These are phyloP conservation scores for Oryza rufipogon DNA, from an alignment of 176 grass and related monocot genomes.

Conservation along the genomic window DNA sequence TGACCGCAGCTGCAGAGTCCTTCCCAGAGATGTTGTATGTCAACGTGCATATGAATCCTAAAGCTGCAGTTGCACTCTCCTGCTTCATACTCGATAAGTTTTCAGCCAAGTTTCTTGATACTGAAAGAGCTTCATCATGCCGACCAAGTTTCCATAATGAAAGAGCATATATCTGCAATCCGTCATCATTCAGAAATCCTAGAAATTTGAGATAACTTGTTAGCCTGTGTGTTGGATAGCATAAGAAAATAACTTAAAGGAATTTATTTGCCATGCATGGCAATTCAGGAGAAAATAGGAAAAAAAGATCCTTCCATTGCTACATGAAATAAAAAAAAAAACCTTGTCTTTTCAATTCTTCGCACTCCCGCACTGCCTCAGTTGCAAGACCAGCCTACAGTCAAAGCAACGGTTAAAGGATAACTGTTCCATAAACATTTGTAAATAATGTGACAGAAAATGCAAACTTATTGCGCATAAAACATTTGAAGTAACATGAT, in stretches of 20 bases:
- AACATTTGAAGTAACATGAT: slow-evolving; percentile 1
- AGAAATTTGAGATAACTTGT: slow-evolving; percentile 44
- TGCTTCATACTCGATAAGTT: slow-evolving; percentile 67
- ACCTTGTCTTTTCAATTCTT: slow-evolving; percentile 84
- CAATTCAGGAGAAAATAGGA: slow-evolving; percentile 27
- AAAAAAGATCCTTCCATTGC: slow-evolving; percentile 15
- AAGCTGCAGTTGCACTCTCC: slow-evolving; percentile 54
- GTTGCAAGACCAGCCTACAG: slow-evolving; percentile 75
- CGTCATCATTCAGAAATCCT: slow-evolving; percentile 71
- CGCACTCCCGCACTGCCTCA: slow-evolving; percentile 68
- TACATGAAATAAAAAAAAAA: slow-evolving; percentile 37
- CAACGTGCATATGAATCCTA: slow-evolving; percentile 85
- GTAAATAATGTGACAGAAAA: slow-evolving; percentile 25
- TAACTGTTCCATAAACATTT: slow-evolving; percentile 21
- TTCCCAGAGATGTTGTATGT: slow-evolving; percentile 76
- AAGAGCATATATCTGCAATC: slow-evolving; percentile 91
- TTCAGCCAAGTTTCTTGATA: slow-evolving; percentile 71
- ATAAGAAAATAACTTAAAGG: slow-evolving; percentile 26
- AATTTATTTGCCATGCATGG: slow-evolving; percentile 15
- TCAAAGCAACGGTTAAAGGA: slow-evolving; percentile 29
- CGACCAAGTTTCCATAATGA: slow-evolving; percentile 86
- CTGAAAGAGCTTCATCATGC: slow-evolving; percentile 60
- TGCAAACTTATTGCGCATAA: slow-evolving; percentile 1
- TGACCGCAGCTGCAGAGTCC: slow-evolving; percentile 61
- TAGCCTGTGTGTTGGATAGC: slow-evolving; percentile 27